phyloP scores from a whole-genome alignment of 2,329 filamentous ascomycete species.

The Alternaria sp. region DNA sequence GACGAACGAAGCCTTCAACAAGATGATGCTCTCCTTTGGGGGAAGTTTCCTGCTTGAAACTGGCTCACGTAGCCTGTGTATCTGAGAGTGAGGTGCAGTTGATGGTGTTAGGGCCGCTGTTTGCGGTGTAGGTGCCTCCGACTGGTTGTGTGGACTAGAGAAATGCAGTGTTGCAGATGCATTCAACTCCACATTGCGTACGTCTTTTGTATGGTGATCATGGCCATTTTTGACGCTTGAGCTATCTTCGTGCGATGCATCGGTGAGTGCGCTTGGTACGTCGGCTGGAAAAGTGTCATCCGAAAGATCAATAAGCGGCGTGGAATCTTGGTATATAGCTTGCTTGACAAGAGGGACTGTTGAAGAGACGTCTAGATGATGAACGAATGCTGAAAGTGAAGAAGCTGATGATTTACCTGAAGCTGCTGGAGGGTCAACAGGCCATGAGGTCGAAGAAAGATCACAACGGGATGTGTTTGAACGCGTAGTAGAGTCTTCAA shows the following conservation, averaged over 20 bases:
- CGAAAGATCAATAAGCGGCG: slow-evolving; percentile 21
- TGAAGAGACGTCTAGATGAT: background rate
- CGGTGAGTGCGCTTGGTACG: slow-evolving; percentile 20
- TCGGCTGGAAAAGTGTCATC: slow-evolving; percentile 5
- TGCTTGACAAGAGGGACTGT: background rate
- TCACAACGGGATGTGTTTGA: slow-evolving; percentile 18
- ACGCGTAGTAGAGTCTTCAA: slow-evolving; percentile 14
- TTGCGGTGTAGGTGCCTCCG: background rate
- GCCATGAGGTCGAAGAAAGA: slow-evolving; percentile 19
- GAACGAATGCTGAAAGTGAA: slow-evolving; percentile 9
- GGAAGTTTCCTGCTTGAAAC: slow-evolving; percentile 68
- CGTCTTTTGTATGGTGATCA: background rate
- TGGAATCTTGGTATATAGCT: background rate
- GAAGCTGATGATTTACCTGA: slow-evolving; percentile 33
- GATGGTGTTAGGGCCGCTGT: slow-evolving; percentile 12
- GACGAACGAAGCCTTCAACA: slow-evolving; percentile 79
- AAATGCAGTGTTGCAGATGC: background rate
- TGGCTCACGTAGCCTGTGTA: slow-evolving; percentile 56
- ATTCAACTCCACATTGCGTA: background rate
- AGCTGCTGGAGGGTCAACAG: slow-evolving; percentile 7
- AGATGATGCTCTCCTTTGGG: slow-evolving; percentile 76
- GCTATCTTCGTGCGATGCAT: slow-evolving; percentile 24
- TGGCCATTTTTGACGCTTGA: background rate
- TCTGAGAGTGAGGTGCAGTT: slow-evolving; percentile 31
- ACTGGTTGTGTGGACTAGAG: background rate